phyloP scores from a whole-genome alignment of 192 early-diverging fungal species.

The Coemansia sp. region DNA sequence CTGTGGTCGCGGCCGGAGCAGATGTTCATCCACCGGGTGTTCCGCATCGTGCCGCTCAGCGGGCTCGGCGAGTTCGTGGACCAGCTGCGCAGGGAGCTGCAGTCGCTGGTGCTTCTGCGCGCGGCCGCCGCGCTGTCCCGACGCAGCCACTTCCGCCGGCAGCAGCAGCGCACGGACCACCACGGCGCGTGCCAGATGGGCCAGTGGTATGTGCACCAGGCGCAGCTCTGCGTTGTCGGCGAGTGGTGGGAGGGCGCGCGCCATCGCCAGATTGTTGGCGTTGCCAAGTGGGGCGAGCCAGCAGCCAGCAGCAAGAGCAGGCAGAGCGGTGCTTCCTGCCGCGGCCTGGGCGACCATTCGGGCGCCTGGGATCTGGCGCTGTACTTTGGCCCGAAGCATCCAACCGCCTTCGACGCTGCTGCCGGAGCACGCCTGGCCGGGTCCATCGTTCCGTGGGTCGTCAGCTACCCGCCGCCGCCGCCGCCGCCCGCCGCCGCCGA shows the following conservation, averaged over 20 bases:
- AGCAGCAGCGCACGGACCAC: too few relatives aligned
- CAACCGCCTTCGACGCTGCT: conserved; percentile 22
- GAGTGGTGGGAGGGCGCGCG: conserved; percentile 44
- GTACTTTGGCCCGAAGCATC: conserved; percentile 53
- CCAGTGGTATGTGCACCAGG: conserved; percentile 53
- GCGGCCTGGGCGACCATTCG: not conserved
- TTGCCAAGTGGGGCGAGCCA: conserved; percentile 30
- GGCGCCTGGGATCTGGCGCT: conserved; percentile 27
- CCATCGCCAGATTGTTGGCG: conserved; percentile 46
- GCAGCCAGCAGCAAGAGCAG: not conserved
- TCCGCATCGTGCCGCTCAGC: conserved; percentile 44
- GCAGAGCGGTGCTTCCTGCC: not conserved
- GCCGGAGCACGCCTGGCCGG: not conserved
- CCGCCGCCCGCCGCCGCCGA: not conserved
- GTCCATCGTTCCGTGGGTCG: conserved; percentile 33
- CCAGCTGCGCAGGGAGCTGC: conserved; percentile 48
- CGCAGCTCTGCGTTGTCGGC: conserved; percentile 51
- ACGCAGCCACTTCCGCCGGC: conserved; percentile 12
- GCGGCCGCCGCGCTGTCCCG: conserved; percentile 39
- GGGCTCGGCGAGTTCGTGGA: conserved; percentile 38
- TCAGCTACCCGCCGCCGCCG: conserved; percentile 28
- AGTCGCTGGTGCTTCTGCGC: conserved; percentile 39
- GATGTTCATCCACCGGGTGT: conserved; percentile 38
- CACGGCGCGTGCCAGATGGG: conserved; percentile 35
- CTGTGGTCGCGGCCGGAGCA: conserved; percentile 20